phyloP scores from a whole-genome alignment of 371 early-diverging fungal genomes.

The Mortierella sp. region DNA sequence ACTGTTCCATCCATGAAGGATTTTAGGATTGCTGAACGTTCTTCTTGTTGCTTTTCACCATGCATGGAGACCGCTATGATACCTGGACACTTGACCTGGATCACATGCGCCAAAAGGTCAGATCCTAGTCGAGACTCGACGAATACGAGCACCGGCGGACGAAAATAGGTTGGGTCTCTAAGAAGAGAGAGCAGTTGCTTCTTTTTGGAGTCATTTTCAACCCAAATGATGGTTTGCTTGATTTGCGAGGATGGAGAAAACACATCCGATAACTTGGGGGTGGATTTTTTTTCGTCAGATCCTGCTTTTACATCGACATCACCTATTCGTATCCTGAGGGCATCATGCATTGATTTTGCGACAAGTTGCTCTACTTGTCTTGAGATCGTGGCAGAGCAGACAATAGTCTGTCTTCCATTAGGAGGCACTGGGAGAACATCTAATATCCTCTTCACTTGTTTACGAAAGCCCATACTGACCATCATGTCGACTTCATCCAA shows the following conservation, averaged over 20 bases:
- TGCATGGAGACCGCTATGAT: constrained; percentile 64
- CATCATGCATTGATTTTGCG: constrained; percentile 29
- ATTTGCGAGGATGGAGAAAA: constrained; percentile 60
- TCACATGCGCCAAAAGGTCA: constrained; percentile 64
- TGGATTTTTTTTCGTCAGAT: neutral
- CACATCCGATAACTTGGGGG: constrained; percentile 8
- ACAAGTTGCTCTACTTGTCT: constrained; percentile 41
- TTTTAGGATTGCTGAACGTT: constrained; percentile 57
- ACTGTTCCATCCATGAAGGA: constrained; percentile 55
- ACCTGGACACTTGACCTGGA: constrained; percentile 59
- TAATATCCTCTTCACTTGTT: constrained; percentile 64
- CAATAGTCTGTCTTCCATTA: constrained; percentile 60
- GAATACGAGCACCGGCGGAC: constrained; percentile 69
- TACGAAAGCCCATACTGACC: constrained; percentile 67
- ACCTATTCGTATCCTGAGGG: constrained; percentile 50
- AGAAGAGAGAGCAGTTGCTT: constrained; percentile 69
- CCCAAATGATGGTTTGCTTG: constrained; percentile 75
- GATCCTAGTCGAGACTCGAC: constrained; percentile 70
- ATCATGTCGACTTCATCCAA: constrained; percentile 75
- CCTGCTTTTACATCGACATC: constrained; percentile 9
- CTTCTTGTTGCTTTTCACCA: constrained; percentile 66
- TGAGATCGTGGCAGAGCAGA: constrained; percentile 66
- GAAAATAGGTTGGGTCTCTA: constrained; percentile 67
- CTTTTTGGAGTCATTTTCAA: constrained; percentile 71
- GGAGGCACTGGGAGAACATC: constrained; percentile 60